These are phyloP conservation scores for Niebla homalea DNA, from an alignment of 495 filamentous ascomycete genomes.

Conservation along the genomic window DNA sequence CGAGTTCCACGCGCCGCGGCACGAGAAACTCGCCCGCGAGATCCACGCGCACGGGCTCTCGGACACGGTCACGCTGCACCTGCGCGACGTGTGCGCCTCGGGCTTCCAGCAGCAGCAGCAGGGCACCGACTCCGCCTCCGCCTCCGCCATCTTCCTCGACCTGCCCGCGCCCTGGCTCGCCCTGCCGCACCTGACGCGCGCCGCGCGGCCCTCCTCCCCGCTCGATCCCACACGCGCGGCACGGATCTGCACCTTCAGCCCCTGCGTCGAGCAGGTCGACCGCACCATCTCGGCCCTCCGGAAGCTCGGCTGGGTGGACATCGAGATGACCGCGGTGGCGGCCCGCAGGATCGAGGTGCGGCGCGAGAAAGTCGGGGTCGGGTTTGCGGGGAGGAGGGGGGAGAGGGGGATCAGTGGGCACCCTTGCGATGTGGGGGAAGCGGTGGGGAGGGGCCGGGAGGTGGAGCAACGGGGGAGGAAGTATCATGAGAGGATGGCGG, in stretches of 20 bases:
- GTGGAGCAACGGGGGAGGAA: slow-evolving; percentile 53
- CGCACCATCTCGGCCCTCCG: slow-evolving; percentile 68
- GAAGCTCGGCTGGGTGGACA: slow-evolving; percentile 72
- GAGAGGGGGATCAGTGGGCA: slow-evolving; percentile 38
- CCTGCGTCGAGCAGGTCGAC: slow-evolving; percentile 90
- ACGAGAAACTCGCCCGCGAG: slow-evolving; percentile 57
- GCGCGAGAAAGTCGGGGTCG: slow-evolving; percentile 61
- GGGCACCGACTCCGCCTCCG: slow-evolving; percentile 39
- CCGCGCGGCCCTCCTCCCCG: slow-evolving; percentile 36
- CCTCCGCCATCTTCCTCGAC: slow-evolving; percentile 79
- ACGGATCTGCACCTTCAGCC: slow-evolving; percentile 84
- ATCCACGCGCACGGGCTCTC: slow-evolving; percentile 60
- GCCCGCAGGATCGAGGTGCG: slow-evolving; percentile 67
- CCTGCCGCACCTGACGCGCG: slow-evolving; percentile 66
- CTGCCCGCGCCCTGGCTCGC: slow-evolving; percentile 89
- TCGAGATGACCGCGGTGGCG: slow-evolving; percentile 78
- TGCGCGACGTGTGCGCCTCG: slow-evolving; percentile 81
- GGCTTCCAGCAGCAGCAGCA: no score
- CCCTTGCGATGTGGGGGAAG: slow-evolving; percentile 62
- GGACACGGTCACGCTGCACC: slow-evolving; percentile 61
- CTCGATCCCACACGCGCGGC: slow-evolving; percentile 53
- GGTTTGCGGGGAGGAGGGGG: slow-evolving; percentile 40
- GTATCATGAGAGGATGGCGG: slow-evolving; percentile 30
- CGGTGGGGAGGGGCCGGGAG: slow-evolving; percentile 52
- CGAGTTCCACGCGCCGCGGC: slow-evolving; percentile 78